A percentile compares a stretch with the other conserved stretches of the same genome.
Evolutionary conservation across 768 basidiomycete genomes (phyloP).

Genomic region (Nidularia sp.): DNA sequence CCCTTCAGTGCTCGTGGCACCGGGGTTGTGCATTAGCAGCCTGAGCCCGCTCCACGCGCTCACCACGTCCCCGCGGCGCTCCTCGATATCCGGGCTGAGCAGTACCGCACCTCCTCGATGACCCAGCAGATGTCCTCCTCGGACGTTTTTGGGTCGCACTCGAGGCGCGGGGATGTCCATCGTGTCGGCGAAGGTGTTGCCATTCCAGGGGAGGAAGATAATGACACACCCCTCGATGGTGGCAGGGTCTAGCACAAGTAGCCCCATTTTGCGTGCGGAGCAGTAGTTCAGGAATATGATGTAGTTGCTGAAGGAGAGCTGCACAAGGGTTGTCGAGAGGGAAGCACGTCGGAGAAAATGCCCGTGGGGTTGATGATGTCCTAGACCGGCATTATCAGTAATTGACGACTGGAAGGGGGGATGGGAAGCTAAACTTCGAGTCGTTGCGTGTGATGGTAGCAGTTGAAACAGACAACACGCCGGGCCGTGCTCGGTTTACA

Average conservation of each 20-base stretch:
- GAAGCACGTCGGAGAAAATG: conserved; percentile 84
- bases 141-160: conserved; percentile 69
- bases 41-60: conserved; percentile 93
- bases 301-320: conserved; percentile 90
- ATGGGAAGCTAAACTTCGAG: neutral
- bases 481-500: conserved; percentile 77
- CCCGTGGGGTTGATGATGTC: conserved; percentile 98
- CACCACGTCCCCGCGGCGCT: conserved; percentile 90
- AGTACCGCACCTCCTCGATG: conserved; percentile 86
- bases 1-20: conserved; percentile 67
- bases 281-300: conserved; percentile 98
- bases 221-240: conserved; percentile 97
- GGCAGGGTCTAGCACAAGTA: conserved; percentile 73
- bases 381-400: conserved; percentile 22
- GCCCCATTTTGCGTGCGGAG: conserved; percentile 90
- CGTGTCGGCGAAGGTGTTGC: conserved; percentile 94
- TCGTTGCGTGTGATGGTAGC: neutral
- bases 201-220: conserved; percentile 99
- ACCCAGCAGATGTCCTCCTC: conserved; percentile 99
- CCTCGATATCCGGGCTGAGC: conserved; percentile 91
- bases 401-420: neutral
- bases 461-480: conserved; percentile 26
- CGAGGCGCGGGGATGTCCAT: conserved; percentile 83
- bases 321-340: conserved; percentile 81
- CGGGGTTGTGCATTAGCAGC: conserved; percentile 83